Percentiles rank a stretch among this genome's conserved stretches.
Evolutionary conservation across 2,329 filamentous ascomycete genomes (phyloP).

Genomic region (Didymella segeticola): DNA sequence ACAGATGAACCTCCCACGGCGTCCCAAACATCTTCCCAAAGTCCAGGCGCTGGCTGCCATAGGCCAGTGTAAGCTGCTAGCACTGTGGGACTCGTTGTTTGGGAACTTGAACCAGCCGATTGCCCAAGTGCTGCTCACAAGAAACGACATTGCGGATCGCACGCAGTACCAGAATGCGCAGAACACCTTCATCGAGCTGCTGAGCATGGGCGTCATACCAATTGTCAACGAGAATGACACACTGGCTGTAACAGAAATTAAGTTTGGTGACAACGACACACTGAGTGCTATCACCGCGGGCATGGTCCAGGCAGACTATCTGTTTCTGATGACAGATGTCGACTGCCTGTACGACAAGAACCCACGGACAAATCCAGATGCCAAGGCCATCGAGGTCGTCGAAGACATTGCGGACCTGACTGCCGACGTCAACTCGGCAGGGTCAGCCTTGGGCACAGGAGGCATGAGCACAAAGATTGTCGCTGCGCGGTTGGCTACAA

Average conservation of each 20-base stretch:
- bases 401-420: constrained; percentile 83
- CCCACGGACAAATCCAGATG: constrained; percentile 82
- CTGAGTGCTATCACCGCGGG: constrained; percentile 94
- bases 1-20: constrained; percentile 84
- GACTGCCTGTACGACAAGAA: constrained; percentile 98
- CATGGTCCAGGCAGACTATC: constrained; percentile 95
- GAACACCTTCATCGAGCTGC: constrained; percentile 87
- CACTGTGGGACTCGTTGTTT: constrained; percentile 93
- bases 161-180: constrained; percentile 96
- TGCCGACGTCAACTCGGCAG: constrained; percentile 89
- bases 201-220: constrained; percentile 95
- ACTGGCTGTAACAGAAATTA: constrained; percentile 95
- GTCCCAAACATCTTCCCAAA: constrained; percentile 88
- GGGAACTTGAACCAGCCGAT: constrained; percentile 86
- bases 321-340: constrained; percentile 99
- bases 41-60: constrained; percentile 95
- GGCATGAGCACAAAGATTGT: constrained; percentile 99
- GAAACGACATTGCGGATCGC: constrained; percentile 95
- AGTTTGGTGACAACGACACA: constrained; percentile 99
- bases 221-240: constrained; percentile 99
- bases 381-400: constrained; percentile 88
- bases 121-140: constrained; percentile 90
- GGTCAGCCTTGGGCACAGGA: constrained; percentile 87
- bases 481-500: constrained; percentile 88
- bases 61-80: constrained; percentile 93